Conservation (phyloP, 495 filamentous ascomycete species). For the Lindgomyces ingoldianus region DNA sequence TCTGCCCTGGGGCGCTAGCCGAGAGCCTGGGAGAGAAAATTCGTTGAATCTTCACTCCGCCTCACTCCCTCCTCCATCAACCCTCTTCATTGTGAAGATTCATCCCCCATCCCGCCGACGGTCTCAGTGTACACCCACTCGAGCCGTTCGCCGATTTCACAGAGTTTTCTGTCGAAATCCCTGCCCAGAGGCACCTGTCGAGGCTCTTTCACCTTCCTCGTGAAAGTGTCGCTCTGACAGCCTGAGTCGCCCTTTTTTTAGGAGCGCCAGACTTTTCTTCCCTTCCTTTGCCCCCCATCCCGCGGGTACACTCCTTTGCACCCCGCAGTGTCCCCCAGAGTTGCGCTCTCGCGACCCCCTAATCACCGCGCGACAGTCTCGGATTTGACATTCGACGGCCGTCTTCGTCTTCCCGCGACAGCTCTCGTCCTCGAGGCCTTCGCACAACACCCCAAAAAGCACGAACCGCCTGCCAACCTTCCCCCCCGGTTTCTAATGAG, state of each 20-base stretch:
- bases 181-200: constrained; percentile 17
- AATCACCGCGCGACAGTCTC: constrained; percentile 29
- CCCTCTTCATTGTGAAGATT: constrained; percentile 36
- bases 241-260: constrained; percentile 24
- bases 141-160: constrained; percentile 35
- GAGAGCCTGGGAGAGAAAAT: constrained; percentile 14
- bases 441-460: constrained; percentile 11
- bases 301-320: constrained; percentile 10
- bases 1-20: constrained; percentile 4
- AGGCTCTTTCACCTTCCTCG: constrained; percentile 11
- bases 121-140: constrained; percentile 22
- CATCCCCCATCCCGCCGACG: constrained; percentile 25
- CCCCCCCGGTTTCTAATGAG: constrained; percentile 45
- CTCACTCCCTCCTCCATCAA: constrained; percentile 19
- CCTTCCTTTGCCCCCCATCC: constrained; percentile 17
- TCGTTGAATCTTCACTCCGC: not conserved
- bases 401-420: constrained; percentile 6
- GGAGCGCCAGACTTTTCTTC: not conserved
- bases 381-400: constrained; percentile 53
- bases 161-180: constrained; percentile 36
- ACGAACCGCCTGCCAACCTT: constrained; percentile 3
- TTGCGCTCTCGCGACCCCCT: constrained; percentile 15
- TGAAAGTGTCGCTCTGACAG: constrained; percentile 28
- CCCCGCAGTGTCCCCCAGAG: no score
- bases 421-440: constrained; percentile 1